Conservation (phyloP, 768 basidiomycete species). For the Kwoniella europaea region DNA sequence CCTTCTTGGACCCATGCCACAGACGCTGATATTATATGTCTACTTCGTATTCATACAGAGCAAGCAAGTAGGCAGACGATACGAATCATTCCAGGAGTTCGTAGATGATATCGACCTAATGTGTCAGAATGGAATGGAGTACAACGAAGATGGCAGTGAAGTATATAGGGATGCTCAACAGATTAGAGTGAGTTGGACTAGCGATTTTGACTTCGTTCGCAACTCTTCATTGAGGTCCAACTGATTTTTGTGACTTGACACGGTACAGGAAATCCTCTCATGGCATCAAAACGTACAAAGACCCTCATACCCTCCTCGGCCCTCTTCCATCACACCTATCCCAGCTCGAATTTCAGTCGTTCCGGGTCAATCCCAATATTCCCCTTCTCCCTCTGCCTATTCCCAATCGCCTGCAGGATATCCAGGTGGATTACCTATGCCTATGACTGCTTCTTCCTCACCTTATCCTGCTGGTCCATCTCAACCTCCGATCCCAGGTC, state of each 20-base stretch:
- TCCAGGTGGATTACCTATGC: not conserved
- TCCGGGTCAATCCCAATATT: not conserved
- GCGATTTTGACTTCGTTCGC: too few species aligned
- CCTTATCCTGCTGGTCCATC: constrained; percentile 18
- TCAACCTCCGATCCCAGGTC: constrained; percentile 15
- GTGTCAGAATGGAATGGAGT: constrained; percentile 83
- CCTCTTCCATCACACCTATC: constrained; percentile 1
- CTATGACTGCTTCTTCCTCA: constrained; percentile 10
- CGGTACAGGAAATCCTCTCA: not conserved
- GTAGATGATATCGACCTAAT: constrained; percentile 86
- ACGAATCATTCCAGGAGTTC: constrained; percentile 70
- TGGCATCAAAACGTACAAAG: not conserved
- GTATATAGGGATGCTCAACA: constrained; percentile 53
- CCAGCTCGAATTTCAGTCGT: not conserved
- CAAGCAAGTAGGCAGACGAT: constrained; percentile 80
- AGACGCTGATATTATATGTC: too few species aligned
- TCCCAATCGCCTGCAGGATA: constrained; percentile 9
- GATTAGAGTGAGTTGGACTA: constrained; percentile 43
- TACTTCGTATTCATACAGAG: constrained; percentile 62
- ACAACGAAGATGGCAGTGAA: constrained; percentile 76
- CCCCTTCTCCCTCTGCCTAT: constrained; percentile 5
- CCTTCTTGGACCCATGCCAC: too few species aligned
- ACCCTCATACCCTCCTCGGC: not conserved
- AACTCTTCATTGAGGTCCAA: not conserved
- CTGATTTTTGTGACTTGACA: not conserved